phyloP scores from a whole-genome alignment of 371 early-diverging fungal species.

The Chytridium lagenaria region DNA sequence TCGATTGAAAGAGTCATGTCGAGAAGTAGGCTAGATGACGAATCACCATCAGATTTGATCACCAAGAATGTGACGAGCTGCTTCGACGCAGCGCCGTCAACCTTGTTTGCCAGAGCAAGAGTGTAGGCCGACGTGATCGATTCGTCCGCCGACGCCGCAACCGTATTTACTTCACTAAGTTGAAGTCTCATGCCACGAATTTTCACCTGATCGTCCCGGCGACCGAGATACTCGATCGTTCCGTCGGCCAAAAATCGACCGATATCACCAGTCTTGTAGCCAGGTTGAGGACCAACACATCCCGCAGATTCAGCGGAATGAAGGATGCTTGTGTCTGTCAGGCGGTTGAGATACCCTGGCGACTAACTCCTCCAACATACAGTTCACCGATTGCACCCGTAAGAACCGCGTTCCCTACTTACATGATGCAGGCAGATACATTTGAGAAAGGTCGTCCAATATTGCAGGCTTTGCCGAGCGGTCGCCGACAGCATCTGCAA shows the following conservation, averaged over 20 bases:
- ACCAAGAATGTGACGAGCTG: constrained; percentile 5
- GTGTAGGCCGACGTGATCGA: neutral
- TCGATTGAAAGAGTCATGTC: too few relatives aligned
- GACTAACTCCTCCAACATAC: constrained; percentile 28
- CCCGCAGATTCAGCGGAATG: too few relatives aligned
- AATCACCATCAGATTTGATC: neutral
- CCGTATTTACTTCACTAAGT: constrained; percentile 29
- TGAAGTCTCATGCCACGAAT: constrained; percentile 55
- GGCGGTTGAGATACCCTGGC: constrained; percentile 17
- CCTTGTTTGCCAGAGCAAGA: neutral
- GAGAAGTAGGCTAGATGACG: too few relatives aligned
- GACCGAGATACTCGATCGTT: constrained; percentile 43
- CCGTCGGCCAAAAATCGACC: constrained; percentile 46
- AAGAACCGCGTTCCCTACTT: constrained; percentile 12
- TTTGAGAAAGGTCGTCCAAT: constrained; percentile 11
- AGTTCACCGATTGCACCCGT: constrained; percentile 35
- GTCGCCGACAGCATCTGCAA: neutral
- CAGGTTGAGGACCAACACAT: constrained; percentile 22
- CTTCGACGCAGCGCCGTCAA: neutral
- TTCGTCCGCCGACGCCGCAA: neutral
- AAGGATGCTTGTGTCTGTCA: neutral
- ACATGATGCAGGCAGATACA: constrained; percentile 10
- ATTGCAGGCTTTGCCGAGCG: constrained; percentile 18
- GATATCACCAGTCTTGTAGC: constrained; percentile 55
- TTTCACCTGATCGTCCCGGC: constrained; percentile 56